Percentiles rank a stretch among this genome's conserved stretches.
These are phyloP conservation scores for Aegilops tauschii DNA, from an alignment of 176 grass and related monocot genomes.

Conservation along the genomic window DNA sequence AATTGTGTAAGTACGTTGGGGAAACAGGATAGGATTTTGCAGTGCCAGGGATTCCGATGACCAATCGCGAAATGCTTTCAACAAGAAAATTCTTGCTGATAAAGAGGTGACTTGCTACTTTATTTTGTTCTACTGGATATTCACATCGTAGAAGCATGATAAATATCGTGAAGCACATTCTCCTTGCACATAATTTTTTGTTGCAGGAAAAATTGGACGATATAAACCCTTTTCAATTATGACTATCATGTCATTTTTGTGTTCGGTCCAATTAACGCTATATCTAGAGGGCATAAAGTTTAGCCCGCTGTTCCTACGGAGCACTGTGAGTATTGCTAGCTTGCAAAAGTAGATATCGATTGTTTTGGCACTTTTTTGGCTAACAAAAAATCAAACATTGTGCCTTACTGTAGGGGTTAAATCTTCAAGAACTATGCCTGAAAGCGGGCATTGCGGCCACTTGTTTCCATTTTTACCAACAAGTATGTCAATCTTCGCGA, in stretches of 20 bases:
- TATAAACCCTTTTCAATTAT: constrained; percentile 95
- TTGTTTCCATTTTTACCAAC: constrained; percentile 94
- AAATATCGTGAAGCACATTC: not conserved
- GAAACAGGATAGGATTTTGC: constrained; percentile 82
- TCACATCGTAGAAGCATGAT: not conserved
- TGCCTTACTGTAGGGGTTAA: constrained; percentile 59
- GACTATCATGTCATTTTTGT: constrained; percentile 85
- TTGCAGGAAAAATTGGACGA: constrained; percentile 73
- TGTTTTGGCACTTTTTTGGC: not conserved
- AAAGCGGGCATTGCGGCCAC: constrained; percentile 60
- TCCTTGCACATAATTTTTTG: not conserved
- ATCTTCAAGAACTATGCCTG: constrained; percentile 63
- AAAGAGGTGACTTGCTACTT: constrained; percentile 52
- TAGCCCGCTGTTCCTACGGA: constrained; percentile 65
- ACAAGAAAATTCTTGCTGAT: constrained; percentile 80
- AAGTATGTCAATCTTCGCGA: constrained; percentile 42
- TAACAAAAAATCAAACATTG: not conserved
- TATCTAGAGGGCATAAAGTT: constrained; percentile 76
- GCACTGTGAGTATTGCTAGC: constrained; percentile 52
- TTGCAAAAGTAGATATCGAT: not conserved
- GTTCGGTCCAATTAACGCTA: constrained; percentile 55
- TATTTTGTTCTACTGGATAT: not conserved
- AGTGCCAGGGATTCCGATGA: constrained; percentile 90
- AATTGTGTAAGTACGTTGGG: not conserved
- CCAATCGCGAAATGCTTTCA: constrained; percentile 85